Evolutionary conservation across 2,329 filamentous ascomycete species (phyloP).

Genomic region (Scleromitrula shiraiana): DNA sequence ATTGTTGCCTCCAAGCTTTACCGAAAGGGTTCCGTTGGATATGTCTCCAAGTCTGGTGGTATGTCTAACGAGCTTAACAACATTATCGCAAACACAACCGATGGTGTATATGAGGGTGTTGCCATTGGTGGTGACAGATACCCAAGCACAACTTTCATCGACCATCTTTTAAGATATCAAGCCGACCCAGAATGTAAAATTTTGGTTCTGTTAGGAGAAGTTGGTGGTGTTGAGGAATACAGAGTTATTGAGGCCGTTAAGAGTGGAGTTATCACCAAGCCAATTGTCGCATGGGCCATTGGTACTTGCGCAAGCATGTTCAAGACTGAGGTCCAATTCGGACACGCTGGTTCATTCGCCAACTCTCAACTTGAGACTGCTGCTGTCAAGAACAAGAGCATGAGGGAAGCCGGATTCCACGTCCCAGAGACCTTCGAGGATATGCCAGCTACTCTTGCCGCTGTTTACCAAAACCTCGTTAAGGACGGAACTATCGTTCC

Average conservation of each 20-base stretch:
- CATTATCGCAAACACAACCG: constrained; percentile 92
- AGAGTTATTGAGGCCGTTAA: constrained; percentile 98
- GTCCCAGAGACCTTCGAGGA: constrained; percentile 97
- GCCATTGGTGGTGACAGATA: constrained; percentile 99
- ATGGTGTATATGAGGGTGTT: constrained; percentile 98
- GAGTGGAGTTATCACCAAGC: constrained; percentile 91
- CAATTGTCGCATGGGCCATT: constrained; percentile 98
- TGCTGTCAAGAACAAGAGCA: constrained; percentile 90
- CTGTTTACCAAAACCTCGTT: constrained; percentile 85
- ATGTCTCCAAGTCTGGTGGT: constrained; percentile 99
- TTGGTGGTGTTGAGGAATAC: constrained; percentile 99
- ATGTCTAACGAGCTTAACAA: constrained; percentile 99
- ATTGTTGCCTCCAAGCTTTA: constrained; percentile 99
- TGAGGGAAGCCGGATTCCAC: constrained; percentile 89
- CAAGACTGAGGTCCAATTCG: constrained; percentile 99
- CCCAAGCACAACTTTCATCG: constrained; percentile 97
- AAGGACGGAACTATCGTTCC: constrained; percentile 78
- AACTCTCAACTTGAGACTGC: constrained; percentile 99
- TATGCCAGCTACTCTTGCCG: constrained; percentile 66
- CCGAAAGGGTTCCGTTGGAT: constrained; percentile 96
- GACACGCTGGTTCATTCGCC: constrained; percentile 95
- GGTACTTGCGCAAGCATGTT: constrained; percentile 99
- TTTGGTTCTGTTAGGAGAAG: constrained; percentile 89
- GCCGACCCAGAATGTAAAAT: constrained; percentile 97
- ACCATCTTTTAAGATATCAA: constrained; percentile 95